Evolutionary conservation across 345 rosid genomes (phyloP).

Genomic region (Theobroma cacao): DNA sequence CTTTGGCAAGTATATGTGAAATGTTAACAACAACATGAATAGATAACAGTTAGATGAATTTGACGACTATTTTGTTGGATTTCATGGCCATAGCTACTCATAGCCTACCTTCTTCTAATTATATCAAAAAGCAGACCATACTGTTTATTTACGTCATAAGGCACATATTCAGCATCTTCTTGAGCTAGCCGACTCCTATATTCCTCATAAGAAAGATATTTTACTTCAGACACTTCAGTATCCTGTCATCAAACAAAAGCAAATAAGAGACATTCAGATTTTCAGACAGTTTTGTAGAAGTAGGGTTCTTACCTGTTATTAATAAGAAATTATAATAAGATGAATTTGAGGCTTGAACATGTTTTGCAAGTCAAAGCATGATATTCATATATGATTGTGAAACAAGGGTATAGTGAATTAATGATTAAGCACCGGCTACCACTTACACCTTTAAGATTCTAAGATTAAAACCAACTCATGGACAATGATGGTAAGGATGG

Average conservation of each 20-base stretch:
- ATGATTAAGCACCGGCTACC: not conserved
- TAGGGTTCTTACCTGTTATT: not conserved
- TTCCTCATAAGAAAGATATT: conserved; percentile 61
- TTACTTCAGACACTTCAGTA: conserved; percentile 88
- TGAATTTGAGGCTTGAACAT: not conserved
- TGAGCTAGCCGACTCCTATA: conserved; percentile 58
- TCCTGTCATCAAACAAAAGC: conserved; percentile 38
- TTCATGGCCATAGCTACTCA: not conserved
- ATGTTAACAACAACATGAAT: not conserved
- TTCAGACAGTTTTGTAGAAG: not conserved
- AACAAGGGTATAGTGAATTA: not conserved
- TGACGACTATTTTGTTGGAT: not conserved
- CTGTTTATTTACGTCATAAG: conserved; percentile 64
- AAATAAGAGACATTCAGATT: conserved; percentile 21
- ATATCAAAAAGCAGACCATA: conserved; percentile 76
- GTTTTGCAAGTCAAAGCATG: conserved; percentile 9
- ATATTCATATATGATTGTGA: not conserved
- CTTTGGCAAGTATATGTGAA: conserved; percentile 41
- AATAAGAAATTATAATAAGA: not conserved
- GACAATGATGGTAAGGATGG: conserved; percentile 1
- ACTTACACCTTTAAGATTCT: not conserved
- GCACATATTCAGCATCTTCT: conserved; percentile 77
- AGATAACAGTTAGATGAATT: not conserved
- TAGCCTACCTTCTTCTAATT: conserved; percentile 61
- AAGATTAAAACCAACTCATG: not conserved